Evolutionary conservation across 805 yeast genomes (phyloP), one percentile per base, ranked within the genome.

Genomic region (Candida sanyiensis): DNA sequence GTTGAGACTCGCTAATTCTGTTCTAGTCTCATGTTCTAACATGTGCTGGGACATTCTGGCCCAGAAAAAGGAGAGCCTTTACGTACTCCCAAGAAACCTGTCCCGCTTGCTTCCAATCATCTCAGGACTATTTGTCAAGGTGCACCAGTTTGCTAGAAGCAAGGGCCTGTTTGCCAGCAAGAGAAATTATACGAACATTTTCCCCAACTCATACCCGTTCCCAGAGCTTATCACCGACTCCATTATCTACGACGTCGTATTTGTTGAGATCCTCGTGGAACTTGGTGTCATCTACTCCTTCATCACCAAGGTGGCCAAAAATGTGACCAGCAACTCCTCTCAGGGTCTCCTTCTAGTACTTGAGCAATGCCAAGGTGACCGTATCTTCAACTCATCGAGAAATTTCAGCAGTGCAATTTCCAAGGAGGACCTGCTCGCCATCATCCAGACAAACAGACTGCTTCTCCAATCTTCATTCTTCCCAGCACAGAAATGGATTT

Each of bases 261-360:
- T 83, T 40, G 85, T 79, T 20, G 96, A 87, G 55, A 67, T 82
- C 3, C 62, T 86, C 38, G 63, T 83, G 29, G 96, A 87, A 54
- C 56, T 85, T 35, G 67, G 81, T 6, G 70, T 80, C 12, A 63
- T 83, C n/a, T 72, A 79, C 39, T 66, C 78, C 12, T 73, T 65
- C 50, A 59, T 80, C 19, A 63, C 80, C 12, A 73, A 72, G 49
- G 66, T 76, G 41, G 74, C 75, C 7, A 67, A 63, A 43, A 49
- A 45, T 6, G 53, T 67, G 4, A 26, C 16, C 17, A 31, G 8
- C n/a, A 58, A 59, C 28, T 64, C 71, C 5, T 64, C 67, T 2
- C 61, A 66, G 20, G 80, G 81, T 2, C 67, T 62, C 43, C 47
- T 50, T 24, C 52, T 63, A 23, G 67, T 77, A 18, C 56, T 72